Evolutionary conservation across 2,329 filamentous ascomycete species (phyloP), one percentile per base, ranked within the genome.

Genomic region (Aspergillus sergii): DNA sequence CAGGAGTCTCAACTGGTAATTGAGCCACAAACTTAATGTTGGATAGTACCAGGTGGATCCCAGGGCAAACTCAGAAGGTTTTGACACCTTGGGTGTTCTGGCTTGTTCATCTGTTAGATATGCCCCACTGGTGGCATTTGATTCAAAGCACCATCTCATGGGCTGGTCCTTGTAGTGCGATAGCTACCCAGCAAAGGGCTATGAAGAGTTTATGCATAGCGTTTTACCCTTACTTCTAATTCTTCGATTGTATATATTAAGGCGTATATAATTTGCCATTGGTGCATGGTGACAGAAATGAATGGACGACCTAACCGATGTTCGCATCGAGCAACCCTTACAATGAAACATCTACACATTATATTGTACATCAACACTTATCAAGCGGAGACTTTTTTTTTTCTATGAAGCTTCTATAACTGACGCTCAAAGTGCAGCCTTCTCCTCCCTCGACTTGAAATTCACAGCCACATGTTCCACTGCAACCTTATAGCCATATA

Each of bases 401-500:
- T 41, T 10, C 19, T 19, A 41, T 41, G 19, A 10, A 41, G 19
- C 39, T n/a, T 41, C 19, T 11, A 9, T 32, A 32, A n/a, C 9
- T 21, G 9, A 8, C 48, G 7, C 21, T 51, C 58, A 71, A 19
- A 72, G 56, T 19, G 53, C 59, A 54, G 71, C 66, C 58, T 67
- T 72, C 62, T 73, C 70, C 62, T 74, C 71, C 68, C 69, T 68
- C 56, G 72, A 67, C 68, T 74, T 73, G 41, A 78, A 75, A 68
- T 79, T 80, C 64, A 73, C 68, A 59, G 71, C 75, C 57, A 80
- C 78, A 74, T 79, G 81, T 73, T 89, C 86, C 61, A 90, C 75
- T 0, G 88, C 87, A 30, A 84, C 86, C 59, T 81, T 81, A 70
- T 90, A 90, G 43, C 88, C 87, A 74, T 81, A 88, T 19, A 82